Conservation (phyloP, 371 early-diverging fungal genomes). For the Syncephalastrum contaminatum region DNA sequence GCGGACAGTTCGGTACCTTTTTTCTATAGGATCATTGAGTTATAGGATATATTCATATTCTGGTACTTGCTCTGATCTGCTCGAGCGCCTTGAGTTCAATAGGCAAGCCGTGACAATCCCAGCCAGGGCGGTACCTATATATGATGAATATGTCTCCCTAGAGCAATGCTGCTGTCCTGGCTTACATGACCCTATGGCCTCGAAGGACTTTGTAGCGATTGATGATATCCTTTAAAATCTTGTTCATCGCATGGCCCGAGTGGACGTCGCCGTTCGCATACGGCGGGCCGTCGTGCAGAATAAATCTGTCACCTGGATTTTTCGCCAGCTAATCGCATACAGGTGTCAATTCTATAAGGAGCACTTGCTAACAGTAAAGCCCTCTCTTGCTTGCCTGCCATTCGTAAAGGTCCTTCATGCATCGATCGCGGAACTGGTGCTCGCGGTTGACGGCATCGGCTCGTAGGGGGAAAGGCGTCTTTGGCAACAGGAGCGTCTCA, state of each 20-base stretch:
- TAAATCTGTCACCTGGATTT: conserved; percentile 65
- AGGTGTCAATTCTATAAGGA: background rate
- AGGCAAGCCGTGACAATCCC: conserved; percentile 97
- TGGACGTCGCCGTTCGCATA: conserved; percentile 96
- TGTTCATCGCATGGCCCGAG: conserved; percentile 93
- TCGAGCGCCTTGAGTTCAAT: conserved; percentile 92
- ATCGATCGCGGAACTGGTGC: conserved; percentile 59
- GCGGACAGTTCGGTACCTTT: conserved; percentile 52
- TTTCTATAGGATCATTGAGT: conserved; percentile 10
- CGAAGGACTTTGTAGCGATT: conserved; percentile 85
- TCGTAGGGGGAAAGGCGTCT: conserved; percentile 72
- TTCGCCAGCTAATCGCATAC: conserved; percentile 40
- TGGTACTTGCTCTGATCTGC: conserved; percentile 48
- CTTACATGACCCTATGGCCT: conserved; percentile 80
- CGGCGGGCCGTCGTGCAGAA: conserved; percentile 97
- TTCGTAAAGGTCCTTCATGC: conserved; percentile 67
- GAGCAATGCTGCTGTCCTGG: background rate
- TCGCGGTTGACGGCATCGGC: conserved; percentile 69
- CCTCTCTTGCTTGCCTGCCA: conserved; percentile 72
- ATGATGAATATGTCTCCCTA: background rate
- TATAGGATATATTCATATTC: background rate
- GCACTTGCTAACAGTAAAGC: no score
- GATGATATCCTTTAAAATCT: conserved; percentile 92
- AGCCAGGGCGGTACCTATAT: conserved; percentile 86
- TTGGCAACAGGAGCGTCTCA: conserved; percentile 70